Evolutionary conservation across 768 basidiomycete species (phyloP), one percentile per base, ranked within the genome.

Genomic region (Lactarius hengduanensis): DNA sequence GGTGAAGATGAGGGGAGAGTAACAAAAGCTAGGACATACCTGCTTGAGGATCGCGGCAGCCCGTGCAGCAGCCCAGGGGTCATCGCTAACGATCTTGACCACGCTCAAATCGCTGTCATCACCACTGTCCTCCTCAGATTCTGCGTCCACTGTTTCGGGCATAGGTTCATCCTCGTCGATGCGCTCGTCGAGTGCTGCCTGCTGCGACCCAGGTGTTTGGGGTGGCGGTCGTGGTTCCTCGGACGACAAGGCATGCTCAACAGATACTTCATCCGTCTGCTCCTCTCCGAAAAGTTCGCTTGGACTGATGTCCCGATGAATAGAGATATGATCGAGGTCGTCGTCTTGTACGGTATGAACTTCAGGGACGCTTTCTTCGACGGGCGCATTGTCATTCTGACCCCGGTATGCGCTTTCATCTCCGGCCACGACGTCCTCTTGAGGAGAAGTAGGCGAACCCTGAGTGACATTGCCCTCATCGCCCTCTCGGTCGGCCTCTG

Each of bases 21-120:
- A 10, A 22, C 22, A 20, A 20, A 15, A 3, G 3, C 22, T 7
- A 28, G 1, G 15, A 75, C 85, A n/a, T 58, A 92, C 93, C 81
- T 92, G 83, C 76, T 91, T 94, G 71, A 97, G 80, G 65, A 97
- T 95, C 0, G 95, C 95, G 40, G 92, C 94, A n/a, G 94, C 95
- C 57, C 92, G 80, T 2, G 94, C 95, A 56, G 95, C 95, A 20
- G 92, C 92, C 65, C 83, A 81, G 2, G 95, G 91, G 75, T 96
- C 91, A 26, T 86, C 84, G 65, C 91, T 93, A 2, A 88, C 88
- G 67, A 96, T 91, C 78, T 91, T 89, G 69, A 97, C 86, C 6
- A 96, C 78, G n/a, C 83, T 83, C 16, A 79, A 76, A 58, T 85
- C 83, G 9, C 80, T 79, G 5, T 77, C 78, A 55, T 70, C 64